Evolutionary conservation across 768 basidiomycete species (phyloP).

Genomic region (Serendipita vermifera): DNA sequence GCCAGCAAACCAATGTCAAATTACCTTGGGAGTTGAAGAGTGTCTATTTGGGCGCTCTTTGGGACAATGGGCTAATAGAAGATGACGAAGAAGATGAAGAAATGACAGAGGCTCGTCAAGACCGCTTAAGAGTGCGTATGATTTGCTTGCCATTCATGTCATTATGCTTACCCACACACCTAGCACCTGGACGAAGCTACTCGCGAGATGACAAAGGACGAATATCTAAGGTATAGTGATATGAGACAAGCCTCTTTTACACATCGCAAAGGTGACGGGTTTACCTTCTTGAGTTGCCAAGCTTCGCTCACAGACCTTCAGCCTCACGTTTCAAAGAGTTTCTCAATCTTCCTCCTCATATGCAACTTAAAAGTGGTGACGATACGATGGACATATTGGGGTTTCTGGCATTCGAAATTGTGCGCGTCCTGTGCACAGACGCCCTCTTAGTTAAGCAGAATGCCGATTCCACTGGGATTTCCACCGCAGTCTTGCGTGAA

Average conservation of each 20-base stretch:
- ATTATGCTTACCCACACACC: background rate
- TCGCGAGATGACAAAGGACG: conserved; percentile 88
- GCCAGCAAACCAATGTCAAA: conserved; percentile 88
- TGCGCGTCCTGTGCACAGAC: conserved; percentile 79
- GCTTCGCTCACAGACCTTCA: conserved; percentile 23
- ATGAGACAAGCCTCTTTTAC: conserved; percentile 95
- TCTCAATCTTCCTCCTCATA: conserved; percentile 71
- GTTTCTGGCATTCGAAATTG: conserved; percentile 95
- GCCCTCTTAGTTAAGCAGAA: conserved; percentile 74
- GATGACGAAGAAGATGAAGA: conserved; percentile 95
- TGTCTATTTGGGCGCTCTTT: conserved; percentile 77
- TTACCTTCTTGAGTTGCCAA: background rate
- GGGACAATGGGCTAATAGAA: conserved; percentile 62
- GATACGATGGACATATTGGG: conserved; percentile 95
- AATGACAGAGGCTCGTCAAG: conserved; percentile 89
- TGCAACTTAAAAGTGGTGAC: conserved; percentile 83
- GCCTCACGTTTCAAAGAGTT: conserved; percentile 94
- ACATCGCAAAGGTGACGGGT: conserved; percentile 75
- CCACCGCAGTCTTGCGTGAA: conserved; percentile 34
- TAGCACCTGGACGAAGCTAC: conserved; percentile 94
- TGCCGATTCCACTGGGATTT: conserved; percentile 39
- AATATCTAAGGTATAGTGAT: conserved; percentile 94
- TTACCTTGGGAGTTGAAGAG: conserved; percentile 92
- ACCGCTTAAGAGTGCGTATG: conserved; percentile 53
- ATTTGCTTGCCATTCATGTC: background rate